phyloP scores from a whole-genome alignment of 495 filamentous ascomycete species.

The Jackrogersella minutella region DNA sequence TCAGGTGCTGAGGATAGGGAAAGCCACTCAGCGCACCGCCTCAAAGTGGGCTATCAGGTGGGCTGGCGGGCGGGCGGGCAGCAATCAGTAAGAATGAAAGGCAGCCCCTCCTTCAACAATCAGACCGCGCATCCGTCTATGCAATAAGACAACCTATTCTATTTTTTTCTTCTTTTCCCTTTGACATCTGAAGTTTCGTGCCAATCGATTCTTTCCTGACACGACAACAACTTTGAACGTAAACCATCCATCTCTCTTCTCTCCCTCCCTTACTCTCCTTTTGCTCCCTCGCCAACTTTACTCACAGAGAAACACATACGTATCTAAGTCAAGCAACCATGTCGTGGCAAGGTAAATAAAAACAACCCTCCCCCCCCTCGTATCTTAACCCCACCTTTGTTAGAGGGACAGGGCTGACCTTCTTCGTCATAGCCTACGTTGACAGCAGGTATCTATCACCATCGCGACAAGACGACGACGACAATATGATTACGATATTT shows the following conservation, averaged over 20 bases:
- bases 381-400: slow-evolving; percentile 48
- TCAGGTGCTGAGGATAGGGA: slow-evolving; percentile 1
- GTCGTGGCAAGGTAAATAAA: slow-evolving; percentile 65
- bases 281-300: slow-evolving; percentile 9
- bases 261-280: background rate
- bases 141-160: slow-evolving; percentile 8
- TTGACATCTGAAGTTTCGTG: slow-evolving; percentile 32
- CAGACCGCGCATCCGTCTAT: slow-evolving; percentile 35
- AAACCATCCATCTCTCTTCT: slow-evolving; percentile 10
- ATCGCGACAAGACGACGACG: background rate
- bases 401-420: slow-evolving; percentile 48
- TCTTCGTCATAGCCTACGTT: slow-evolving; percentile 54
- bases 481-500: background rate
- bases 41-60: slow-evolving; percentile 4
- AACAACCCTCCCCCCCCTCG: background rate
- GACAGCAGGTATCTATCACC: slow-evolving; percentile 54
- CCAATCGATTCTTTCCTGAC: slow-evolving; percentile 20
- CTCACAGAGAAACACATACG: slow-evolving; percentile 16
- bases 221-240: slow-evolving; percentile 18
- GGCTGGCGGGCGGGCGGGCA: background rate
- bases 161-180: slow-evolving; percentile 29
- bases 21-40: slow-evolving; percentile 22
- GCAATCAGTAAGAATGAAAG: slow-evolving; percentile 32
- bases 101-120: slow-evolving; percentile 39
- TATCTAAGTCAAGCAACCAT: slow-evolving; percentile 51